Percentiles rank a stretch among this genome's conserved stretches.
These are phyloP conservation scores for Coelastrella sp. DNA, from an alignment of 139 green algal species.

Conservation along the genomic window DNA sequence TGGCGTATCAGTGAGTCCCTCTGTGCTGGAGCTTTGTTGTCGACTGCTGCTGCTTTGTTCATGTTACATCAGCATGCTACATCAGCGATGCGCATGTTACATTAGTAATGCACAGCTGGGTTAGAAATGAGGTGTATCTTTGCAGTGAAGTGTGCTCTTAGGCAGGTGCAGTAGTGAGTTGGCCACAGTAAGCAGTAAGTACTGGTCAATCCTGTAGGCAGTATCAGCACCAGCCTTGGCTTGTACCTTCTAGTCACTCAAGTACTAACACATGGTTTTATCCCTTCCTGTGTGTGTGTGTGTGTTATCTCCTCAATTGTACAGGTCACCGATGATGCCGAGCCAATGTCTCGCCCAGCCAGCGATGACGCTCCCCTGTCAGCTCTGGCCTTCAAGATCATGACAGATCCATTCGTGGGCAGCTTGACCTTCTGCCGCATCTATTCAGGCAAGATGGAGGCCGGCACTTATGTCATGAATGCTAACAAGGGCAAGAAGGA, in stretches of 20 bases:
- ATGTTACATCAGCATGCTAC: not conserved
- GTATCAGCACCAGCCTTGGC: not conserved
- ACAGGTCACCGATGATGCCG: slow-evolving; percentile 77
- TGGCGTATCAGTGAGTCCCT: slow-evolving; percentile 49
- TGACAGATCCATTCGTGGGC: slow-evolving; percentile 97
- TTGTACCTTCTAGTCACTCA: not conserved
- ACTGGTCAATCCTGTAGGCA: not conserved
- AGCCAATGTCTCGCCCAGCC: slow-evolving; percentile 81
- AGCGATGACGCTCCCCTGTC: slow-evolving; percentile 92
- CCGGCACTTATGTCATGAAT: slow-evolving; percentile 94
- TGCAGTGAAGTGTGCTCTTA: too few relatives aligned
- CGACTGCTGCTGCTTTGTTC: not conserved
- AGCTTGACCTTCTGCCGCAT: slow-evolving; percentile 97
- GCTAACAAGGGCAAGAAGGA: slow-evolving; percentile 98
- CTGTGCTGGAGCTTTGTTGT: not conserved
- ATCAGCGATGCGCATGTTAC: too few relatives aligned
- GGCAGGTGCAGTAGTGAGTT: too few relatives aligned
- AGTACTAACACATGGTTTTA: too few relatives aligned
- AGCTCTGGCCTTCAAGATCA: slow-evolving; percentile 99
- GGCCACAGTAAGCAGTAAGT: not conserved
- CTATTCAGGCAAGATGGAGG: slow-evolving; percentile 84
- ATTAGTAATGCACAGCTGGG: too few relatives aligned
- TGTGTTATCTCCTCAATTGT: slow-evolving; percentile 35
- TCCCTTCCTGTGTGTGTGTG: too few relatives aligned
- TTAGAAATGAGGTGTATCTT: too few relatives aligned